phyloP scores from a whole-genome alignment of 805 yeast genomes.

The Yarrowia divulgata region DNA sequence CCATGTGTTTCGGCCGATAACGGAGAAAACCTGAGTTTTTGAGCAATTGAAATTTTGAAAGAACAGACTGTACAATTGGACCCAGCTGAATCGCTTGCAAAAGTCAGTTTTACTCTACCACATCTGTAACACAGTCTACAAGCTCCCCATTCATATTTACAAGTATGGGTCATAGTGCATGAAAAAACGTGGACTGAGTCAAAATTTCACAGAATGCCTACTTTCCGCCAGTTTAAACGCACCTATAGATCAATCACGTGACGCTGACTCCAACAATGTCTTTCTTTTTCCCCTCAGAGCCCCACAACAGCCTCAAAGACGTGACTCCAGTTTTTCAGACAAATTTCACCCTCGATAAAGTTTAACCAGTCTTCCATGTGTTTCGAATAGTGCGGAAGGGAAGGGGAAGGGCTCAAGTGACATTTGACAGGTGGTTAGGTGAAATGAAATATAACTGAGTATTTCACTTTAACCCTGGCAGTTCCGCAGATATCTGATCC shows the following conservation, averaged over 20 bases:
- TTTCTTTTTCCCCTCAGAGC: background rate
- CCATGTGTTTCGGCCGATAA: constrained; percentile 30
- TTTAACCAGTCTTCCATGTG: constrained; percentile 18
- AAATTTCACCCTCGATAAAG: constrained; percentile 12
- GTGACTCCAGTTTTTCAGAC: background rate
- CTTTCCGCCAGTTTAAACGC: background rate
- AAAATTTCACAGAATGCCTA: background rate
- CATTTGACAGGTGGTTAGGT: background rate
- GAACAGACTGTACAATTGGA: too few relatives aligned
- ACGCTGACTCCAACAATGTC: background rate
- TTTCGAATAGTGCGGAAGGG: constrained; percentile 1
- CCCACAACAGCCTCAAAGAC: background rate
- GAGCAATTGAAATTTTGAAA: background rate
- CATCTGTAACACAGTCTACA: background rate
- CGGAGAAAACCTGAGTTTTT: constrained; percentile 4
- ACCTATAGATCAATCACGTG: background rate
- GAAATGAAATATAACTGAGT: background rate
- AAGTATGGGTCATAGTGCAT: constrained; percentile 34
- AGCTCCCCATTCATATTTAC: background rate
- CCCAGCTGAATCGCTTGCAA: too few relatives aligned
- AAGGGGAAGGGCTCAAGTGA: background rate
- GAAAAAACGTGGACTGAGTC: constrained; percentile 14
- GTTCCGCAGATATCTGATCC: background rate
- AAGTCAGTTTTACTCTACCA: background rate
- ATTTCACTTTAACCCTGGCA: background rate